Conservation (phyloP, 108 stramenopile species). For the Seminavis robusta region DNA sequence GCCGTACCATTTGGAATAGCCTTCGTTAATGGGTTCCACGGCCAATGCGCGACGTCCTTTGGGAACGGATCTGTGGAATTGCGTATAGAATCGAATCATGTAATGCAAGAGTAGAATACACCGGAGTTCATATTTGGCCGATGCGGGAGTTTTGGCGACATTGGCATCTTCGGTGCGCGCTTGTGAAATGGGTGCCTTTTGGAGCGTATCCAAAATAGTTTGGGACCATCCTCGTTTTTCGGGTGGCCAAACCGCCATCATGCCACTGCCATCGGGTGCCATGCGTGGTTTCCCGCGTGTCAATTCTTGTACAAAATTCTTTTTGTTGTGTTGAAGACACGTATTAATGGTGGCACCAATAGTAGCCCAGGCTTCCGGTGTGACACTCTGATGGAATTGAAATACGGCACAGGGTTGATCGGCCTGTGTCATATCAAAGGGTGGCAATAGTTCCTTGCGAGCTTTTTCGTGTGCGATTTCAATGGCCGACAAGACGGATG, state of each 20-base stretch:
- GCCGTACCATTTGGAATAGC: slow-evolving; percentile 38
- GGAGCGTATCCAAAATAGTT: background rate
- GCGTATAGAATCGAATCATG: slow-evolving; percentile 55
- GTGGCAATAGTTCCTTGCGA: slow-evolving; percentile 57
- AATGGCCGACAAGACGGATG: slow-evolving; percentile 30
- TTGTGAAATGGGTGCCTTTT: too few relatives aligned
- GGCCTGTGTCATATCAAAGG: slow-evolving; percentile 65
- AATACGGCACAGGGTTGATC: slow-evolving; percentile 55
- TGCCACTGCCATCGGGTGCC: too few relatives aligned
- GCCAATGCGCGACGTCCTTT: too few relatives aligned
- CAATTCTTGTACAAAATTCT: too few relatives aligned
- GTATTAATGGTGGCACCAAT: too few relatives aligned
- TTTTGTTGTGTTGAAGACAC: slow-evolving; percentile 46
- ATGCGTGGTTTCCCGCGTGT: too few relatives aligned
- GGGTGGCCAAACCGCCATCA: too few relatives aligned
- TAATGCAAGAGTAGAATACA: slow-evolving; percentile 48
- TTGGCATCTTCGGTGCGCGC: too few relatives aligned
- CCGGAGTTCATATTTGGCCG: slow-evolving; percentile 46
- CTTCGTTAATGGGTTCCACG: slow-evolving; percentile 38
- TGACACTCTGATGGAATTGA: slow-evolving; percentile 53
- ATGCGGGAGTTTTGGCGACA: slow-evolving; percentile 1
- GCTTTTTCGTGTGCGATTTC: slow-evolving; percentile 55
- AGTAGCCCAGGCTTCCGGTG: slow-evolving; percentile 54
- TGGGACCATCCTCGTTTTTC: too few relatives aligned
- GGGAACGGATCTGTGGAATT: slow-evolving; percentile 22